phyloP scores from a whole-genome alignment of 306 rosid genomes.

The Citrullus amarus region DNA sequence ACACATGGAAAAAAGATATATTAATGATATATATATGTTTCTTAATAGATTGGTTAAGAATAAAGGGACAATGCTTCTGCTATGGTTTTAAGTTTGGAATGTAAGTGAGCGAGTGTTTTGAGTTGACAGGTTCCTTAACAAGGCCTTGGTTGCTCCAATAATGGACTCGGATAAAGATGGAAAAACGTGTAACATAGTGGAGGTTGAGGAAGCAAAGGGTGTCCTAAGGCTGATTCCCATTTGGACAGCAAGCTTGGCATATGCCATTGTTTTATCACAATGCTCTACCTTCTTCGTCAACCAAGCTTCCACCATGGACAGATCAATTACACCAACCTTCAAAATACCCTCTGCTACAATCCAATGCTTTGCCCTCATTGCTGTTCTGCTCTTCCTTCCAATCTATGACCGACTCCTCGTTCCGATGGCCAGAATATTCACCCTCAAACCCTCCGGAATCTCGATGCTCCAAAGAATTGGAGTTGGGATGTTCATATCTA shows the following conservation, averaged over 20 bases:
- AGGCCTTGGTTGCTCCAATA: conserved; percentile 22
- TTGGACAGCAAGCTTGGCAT: conserved; percentile 30
- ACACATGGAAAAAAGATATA: too few relatives aligned
- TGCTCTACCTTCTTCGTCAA: conserved; percentile 34
- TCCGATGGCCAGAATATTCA: conserved; percentile 34
- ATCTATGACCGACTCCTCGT: conserved; percentile 45
- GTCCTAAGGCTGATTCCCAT: conserved; percentile 29
- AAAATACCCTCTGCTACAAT: conserved; percentile 49
- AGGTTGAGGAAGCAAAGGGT: conserved; percentile 39
- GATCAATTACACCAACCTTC: conserved; percentile 28
- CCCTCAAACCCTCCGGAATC: conserved; percentile 47
- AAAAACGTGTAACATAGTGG: conserved; percentile 7
- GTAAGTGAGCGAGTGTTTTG: too few relatives aligned
- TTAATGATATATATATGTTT: too few relatives aligned
- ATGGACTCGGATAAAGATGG: conserved; percentile 10
- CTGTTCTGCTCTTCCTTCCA: conserved; percentile 26
- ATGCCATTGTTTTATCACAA: conserved; percentile 26
- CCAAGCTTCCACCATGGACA: conserved; percentile 44
- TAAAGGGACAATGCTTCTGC: too few relatives aligned
- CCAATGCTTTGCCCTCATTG: conserved; percentile 19
- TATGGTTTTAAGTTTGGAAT: too few relatives aligned
- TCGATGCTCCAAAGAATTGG: conserved; percentile 62
- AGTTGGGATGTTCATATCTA: conserved; percentile 37
- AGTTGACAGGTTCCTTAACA: conserved; percentile 20
- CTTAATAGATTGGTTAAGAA: too few relatives aligned